phyloP scores from a whole-genome alignment of 1,284 basidiomycete species.

The Coniferiporia weirii region DNA sequence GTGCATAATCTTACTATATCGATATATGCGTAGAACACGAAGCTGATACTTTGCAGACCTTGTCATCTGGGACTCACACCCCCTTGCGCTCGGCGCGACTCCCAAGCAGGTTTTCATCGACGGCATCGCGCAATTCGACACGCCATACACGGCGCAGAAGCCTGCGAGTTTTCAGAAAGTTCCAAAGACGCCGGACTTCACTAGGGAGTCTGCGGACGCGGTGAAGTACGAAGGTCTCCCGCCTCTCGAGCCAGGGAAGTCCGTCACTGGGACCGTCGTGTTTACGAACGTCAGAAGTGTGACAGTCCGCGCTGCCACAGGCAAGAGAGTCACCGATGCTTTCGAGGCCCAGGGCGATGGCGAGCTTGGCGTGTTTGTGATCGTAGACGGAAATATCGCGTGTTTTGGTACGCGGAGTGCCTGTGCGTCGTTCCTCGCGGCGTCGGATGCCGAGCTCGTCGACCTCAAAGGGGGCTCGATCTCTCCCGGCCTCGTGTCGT shows the following conservation, averaged over 20 bases:
- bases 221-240: constrained; percentile 65
- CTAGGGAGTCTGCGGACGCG: constrained; percentile 46
- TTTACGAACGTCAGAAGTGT: constrained; percentile 55
- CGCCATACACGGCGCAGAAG: constrained; percentile 41
- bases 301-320: constrained; percentile 32
- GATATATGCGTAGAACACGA: constrained; percentile 38
- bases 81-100: constrained; percentile 65
- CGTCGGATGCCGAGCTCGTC: constrained; percentile 19
- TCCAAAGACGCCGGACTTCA: constrained; percentile 57
- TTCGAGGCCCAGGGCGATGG: constrained; percentile 14
- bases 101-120: constrained; percentile 74
- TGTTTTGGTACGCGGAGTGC: constrained; percentile 28
- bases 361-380: constrained; percentile 35
- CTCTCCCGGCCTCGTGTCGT: constrained; percentile 21
- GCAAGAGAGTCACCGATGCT: constrained; percentile 28
- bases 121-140: constrained; percentile 55
- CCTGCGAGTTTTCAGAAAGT: constrained; percentile 39
- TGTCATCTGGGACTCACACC: constrained; percentile 73
- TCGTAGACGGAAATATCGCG: constrained; percentile 37
- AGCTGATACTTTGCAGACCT: constrained; percentile 39
- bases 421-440: constrained; percentile 31
- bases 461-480: constrained; percentile 22
- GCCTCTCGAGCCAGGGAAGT: constrained; percentile 42
- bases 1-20: constrained; percentile 16
- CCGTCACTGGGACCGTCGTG: constrained; percentile 36